Evolutionary conservation across 768 basidiomycete species (phyloP).

Genomic region (Xerocomellus dryophilus): DNA sequence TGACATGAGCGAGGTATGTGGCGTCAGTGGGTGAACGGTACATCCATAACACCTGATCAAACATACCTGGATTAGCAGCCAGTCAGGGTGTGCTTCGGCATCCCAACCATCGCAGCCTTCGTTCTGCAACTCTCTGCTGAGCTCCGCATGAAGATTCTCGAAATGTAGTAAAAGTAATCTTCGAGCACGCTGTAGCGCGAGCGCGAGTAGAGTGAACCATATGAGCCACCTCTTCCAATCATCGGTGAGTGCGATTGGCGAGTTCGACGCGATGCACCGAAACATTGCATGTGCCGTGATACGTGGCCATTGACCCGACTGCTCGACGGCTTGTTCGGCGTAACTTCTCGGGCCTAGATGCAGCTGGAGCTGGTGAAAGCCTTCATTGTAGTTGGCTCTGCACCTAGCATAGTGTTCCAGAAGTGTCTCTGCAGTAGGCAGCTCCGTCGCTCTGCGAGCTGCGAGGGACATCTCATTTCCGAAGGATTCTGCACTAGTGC

Average conservation of each 20-base stretch:
- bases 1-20: constrained; percentile 12
- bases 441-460: background rate
- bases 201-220: constrained; percentile 24
- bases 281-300: constrained; percentile 32
- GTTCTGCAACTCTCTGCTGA: constrained; percentile 26
- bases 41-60: background rate
- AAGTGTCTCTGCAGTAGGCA: background rate
- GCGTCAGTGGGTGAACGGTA: no score
- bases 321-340: constrained; percentile 11
- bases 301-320: constrained; percentile 21
- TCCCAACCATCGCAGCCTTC: constrained; percentile 19
- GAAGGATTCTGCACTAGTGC: constrained; percentile 4
- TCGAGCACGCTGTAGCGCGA: constrained; percentile 13
- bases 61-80: constrained; percentile 41
- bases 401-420: constrained; percentile 3
- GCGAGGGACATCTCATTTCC: background rate
- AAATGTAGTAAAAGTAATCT: constrained; percentile 24
- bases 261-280: constrained; percentile 22
- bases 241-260: constrained; percentile 2
- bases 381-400: background rate
- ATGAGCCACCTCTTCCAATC: constrained; percentile 32
- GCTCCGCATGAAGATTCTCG: constrained; percentile 26
- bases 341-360: constrained; percentile 12
- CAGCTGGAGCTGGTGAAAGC: background rate
- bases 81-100: constrained; percentile 31